Evolutionary conservation across 495 filamentous ascomycete genomes (phyloP), one percentile per base, ranked within the genome.

Genomic region (Xylaria flabelliformis): DNA sequence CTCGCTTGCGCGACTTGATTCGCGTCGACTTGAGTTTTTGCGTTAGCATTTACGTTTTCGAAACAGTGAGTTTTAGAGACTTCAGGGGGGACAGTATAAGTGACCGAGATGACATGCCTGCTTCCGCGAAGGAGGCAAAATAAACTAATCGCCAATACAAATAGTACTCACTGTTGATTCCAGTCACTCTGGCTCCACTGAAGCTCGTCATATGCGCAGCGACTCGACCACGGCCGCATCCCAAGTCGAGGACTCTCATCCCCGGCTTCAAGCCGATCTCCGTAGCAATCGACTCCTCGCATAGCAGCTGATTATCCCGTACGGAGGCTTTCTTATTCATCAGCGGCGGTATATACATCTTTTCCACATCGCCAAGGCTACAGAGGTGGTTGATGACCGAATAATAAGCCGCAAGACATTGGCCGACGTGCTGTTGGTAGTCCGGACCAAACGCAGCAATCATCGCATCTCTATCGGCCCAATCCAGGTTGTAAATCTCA

Each of bases 291-390:
- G 86, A 86, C 71, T 86, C 84, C 78, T 90, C 88, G 70, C 88
- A 90, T n/a, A 90, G 82, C 64, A 89, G 81, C 75, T 90, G 82
- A 66, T 84, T 84, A 62, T 84, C 82, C 13, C 87, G 78, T 3
- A 89, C 84, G 7, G 80, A 83, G n/a, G 84, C 83, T 69, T 86
- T 85, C 74, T 82, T 83, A 78, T 88, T 86, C 87, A 91, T 88
- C 74, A 85, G 84, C 4, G 89, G 89, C 34, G 89, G 89, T 65
- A 91, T 90, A 76, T 91, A 91, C 89, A 91, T 91, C 80, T 91
- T 91, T 74, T 91, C 89, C 34, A 91, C 88, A 69, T 89, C 88
- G 32, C 89, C 89, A n/a, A 91, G 83, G 34, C 88, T 88, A 78
- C 89, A 91, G 4, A 91, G 84, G 67, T 91, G 89, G 75, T 91